Evolutionary conservation across 345 rosid genomes (phyloP).

Genomic region (Pistacia atlantica): DNA sequence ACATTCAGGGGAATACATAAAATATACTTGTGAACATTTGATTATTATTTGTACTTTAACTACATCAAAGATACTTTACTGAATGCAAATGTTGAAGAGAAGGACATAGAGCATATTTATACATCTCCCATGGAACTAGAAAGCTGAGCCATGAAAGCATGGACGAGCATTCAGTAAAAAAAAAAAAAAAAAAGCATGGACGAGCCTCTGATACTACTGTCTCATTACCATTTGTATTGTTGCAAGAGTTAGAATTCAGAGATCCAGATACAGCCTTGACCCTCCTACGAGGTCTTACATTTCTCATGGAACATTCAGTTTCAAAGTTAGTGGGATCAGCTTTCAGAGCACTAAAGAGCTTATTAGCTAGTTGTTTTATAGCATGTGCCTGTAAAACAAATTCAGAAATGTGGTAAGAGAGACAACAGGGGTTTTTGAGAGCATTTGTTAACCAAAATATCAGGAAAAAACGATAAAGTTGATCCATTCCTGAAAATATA

Average conservation of each 20-base stretch:
- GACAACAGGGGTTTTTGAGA: conserved; percentile 2
- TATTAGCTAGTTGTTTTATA: conserved; percentile 35
- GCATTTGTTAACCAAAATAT: not conserved
- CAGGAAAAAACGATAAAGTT: conserved; percentile 6
- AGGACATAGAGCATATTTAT: not conserved
- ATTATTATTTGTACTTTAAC: not conserved
- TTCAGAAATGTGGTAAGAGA: conserved; percentile 11
- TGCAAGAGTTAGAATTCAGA: not conserved
- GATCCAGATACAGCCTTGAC: conserved; percentile 23
- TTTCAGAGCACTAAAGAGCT: conserved; percentile 31
- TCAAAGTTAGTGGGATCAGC: conserved; percentile 29
- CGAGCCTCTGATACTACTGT: not conserved
- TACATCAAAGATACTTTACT: conserved; percentile 1
- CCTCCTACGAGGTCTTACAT: conserved; percentile 6
- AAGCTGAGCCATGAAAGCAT: not conserved
- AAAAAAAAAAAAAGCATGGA: not conserved
- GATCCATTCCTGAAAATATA: not conserved
- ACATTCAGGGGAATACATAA: not conserved
- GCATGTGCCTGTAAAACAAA: conserved; percentile 35
- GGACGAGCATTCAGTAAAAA: no score
- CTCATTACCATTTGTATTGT: conserved; percentile 9
- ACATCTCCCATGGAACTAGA: not conserved
- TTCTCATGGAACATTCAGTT: conserved; percentile 21
- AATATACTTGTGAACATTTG: not conserved
- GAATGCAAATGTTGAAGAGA: not conserved